Conservation (phyloP, 345 rosid species). For the Populus davidiana region DNA sequence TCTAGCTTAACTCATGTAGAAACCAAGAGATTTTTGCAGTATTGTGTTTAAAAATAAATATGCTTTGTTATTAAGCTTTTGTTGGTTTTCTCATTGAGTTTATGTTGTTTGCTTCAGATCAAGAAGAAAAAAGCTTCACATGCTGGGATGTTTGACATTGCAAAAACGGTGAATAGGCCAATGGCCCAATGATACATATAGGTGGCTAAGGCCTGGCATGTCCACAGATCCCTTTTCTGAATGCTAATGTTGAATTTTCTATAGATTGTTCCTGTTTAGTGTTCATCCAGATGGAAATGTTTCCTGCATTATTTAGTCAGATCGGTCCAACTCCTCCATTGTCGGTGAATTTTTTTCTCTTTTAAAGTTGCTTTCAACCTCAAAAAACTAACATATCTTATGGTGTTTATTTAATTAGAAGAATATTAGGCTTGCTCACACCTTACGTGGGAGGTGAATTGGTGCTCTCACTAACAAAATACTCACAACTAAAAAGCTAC, state of each 20-base stretch:
- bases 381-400: too few relatives aligned
- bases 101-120: conserved; percentile 43
- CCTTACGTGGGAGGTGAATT: background rate
- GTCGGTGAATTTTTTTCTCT: background rate
- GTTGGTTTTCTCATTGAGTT: background rate
- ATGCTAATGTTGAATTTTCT: background rate
- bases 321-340: background rate
- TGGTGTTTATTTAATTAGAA: background rate
- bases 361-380: background rate
- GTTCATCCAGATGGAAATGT: background rate
- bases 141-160: conserved; percentile 86
- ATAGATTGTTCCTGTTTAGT: background rate
- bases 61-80: background rate
- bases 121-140: conserved; percentile 76
- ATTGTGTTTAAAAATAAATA: background rate
- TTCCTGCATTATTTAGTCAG: background rate
- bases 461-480: background rate
- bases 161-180: conserved; percentile 75
- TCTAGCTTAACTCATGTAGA: background rate
- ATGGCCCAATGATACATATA: conserved; percentile 89
- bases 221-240: background rate
- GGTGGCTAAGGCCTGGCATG: conserved; percentile 52
- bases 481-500: background rate
- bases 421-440: background rate
- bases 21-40: background rate